These are phyloP conservation scores for Venturiaceae sp. DNA, from an alignment of 2,329 filamentous ascomycete species.

Conservation along the genomic window DNA sequence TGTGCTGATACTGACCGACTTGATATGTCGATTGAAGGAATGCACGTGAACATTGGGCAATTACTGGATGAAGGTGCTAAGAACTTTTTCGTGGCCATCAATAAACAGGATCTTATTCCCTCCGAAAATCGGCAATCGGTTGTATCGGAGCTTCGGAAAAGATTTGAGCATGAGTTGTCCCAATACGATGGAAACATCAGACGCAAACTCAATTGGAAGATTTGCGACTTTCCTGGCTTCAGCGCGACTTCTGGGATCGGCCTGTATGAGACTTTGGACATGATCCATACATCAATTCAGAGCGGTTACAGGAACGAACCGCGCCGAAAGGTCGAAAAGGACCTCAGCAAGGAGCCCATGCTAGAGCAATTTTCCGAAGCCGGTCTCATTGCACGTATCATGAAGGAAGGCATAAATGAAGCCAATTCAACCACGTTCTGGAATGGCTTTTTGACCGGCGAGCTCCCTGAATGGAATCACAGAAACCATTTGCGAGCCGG, in stretches of 20 bases:
- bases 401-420: neutral
- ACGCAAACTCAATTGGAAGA: neutral
- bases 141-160: neutral
- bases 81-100: neutral
- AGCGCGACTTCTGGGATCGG: neutral
- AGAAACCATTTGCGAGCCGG: neutral
- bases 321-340: neutral
- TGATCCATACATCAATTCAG: neutral
- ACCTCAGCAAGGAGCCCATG: neutral
- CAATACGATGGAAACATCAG: neutral
- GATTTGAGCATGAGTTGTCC: neutral
- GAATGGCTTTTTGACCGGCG: neutral
- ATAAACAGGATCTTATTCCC: slow-evolving; percentile 1
- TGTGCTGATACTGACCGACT: neutral
- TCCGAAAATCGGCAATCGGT: neutral
- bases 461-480: neutral
- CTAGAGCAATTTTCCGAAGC: neutral
- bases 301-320: neutral
- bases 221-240: neutral
- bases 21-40: neutral
- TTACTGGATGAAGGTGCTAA: neutral
- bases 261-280: neutral
- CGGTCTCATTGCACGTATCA: neutral
- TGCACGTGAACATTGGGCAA: neutral
- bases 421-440: neutral